Percentiles rank a stretch among this genome's conserved stretches.
These are phyloP conservation scores for Marchantia polymorpha DNA, from an alignment of 225 moss, liverwort and hornwort genomes.

Conservation along the genomic window DNA sequence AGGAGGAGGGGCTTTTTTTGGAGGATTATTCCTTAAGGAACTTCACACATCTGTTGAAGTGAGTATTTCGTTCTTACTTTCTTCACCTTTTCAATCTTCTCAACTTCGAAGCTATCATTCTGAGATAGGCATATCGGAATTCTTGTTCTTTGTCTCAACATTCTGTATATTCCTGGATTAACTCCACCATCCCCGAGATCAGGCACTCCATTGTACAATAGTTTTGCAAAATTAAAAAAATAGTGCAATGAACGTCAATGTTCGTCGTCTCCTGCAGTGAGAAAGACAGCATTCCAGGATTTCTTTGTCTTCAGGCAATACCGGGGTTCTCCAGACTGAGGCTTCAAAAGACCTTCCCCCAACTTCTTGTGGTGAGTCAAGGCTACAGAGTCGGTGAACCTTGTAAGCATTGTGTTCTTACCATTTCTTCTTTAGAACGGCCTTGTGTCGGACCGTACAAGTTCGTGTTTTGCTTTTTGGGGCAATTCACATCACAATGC, in stretches of 20 bases:
- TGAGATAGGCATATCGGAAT: neutral
- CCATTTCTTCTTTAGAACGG: neutral
- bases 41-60: constrained; percentile 82
- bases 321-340: constrained; percentile 35
- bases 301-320: constrained; percentile 30
- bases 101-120: neutral
- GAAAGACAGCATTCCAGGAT: constrained; percentile 34
- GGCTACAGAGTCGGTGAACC: neutral
- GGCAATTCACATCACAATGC: neutral
- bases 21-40: constrained; percentile 52
- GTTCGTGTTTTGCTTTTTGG: neutral
- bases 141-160: neutral
- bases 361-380: constrained; percentile 21
- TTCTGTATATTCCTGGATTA: neutral
- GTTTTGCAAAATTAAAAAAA: neutral
- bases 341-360: constrained; percentile 31
- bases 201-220: neutral
- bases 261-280: constrained; percentile 21
- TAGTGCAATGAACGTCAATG: neutral
- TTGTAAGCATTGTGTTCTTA: neutral
- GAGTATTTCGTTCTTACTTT: constrained; percentile 16
- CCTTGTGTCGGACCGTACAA: neutral
- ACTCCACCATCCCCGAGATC: neutral
- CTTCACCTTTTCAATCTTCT: neutral
- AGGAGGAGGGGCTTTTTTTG: constrained; percentile 64